phyloP scores from a whole-genome alignment of 495 filamentous ascomycete genomes.

The Penicillium paradoxum region DNA sequence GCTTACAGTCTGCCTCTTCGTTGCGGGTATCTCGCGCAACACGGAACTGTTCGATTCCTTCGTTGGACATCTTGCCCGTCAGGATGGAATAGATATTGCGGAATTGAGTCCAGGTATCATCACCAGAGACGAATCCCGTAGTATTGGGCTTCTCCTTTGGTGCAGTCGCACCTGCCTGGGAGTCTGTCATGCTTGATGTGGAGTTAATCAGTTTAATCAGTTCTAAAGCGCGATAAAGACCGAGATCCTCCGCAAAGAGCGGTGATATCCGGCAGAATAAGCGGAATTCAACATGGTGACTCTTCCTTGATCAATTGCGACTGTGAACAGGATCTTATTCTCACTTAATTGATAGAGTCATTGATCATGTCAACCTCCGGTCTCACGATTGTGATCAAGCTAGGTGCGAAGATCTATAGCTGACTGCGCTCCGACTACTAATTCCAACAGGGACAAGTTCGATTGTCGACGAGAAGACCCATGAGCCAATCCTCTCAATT shows the following conservation, averaged over 20 bases:
- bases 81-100: slow-evolving; percentile 75
- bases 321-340: neutral
- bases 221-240: slow-evolving; percentile 3
- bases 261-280: slow-evolving; percentile 32
- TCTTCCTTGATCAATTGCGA: too few relatives aligned
- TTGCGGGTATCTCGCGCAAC: slow-evolving; percentile 59
- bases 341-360: too few relatives aligned
- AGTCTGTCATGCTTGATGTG: slow-evolving; percentile 35
- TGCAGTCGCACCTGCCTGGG: slow-evolving; percentile 20
- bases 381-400: slow-evolving; percentile 85
- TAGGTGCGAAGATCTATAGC: slow-evolving; percentile 58
- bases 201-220: neutral
- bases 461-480: slow-evolving; percentile 95
- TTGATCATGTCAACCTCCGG: slow-evolving; percentile 28
- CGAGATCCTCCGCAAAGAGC: slow-evolving; percentile 31
- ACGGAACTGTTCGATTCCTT: slow-evolving; percentile 67
- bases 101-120: slow-evolving; percentile 66
- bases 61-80: slow-evolving; percentile 60
- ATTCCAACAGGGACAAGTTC: slow-evolving; percentile 80
- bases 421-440: slow-evolving; percentile 10
- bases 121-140: slow-evolving; percentile 43
- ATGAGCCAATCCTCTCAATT: slow-evolving; percentile 90
- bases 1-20: slow-evolving; percentile 66
- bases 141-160: slow-evolving; percentile 27
- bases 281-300: slow-evolving; percentile 2